Evolutionary conservation across 768 basidiomycete genomes (phyloP), one percentile per base, ranked within the genome.

Genomic region (Trametes meyenii): DNA sequence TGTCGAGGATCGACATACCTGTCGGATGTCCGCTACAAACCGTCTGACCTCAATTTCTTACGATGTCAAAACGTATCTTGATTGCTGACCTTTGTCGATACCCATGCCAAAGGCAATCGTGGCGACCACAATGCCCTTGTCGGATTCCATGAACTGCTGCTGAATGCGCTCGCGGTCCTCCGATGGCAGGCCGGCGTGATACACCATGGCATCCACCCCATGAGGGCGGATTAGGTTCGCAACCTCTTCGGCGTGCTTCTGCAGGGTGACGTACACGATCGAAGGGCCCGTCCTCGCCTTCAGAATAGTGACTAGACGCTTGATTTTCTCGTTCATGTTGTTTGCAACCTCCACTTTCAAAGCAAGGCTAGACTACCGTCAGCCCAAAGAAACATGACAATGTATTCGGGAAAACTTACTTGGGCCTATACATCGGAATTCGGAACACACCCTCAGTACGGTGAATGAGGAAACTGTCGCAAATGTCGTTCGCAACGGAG

Each of bases 81-180:
- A 12, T 16, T 0, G 46, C 65, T 53, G 42, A 72, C 75, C 69
- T 63, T 77, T 75, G 62, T 80, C 79, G 36, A 81, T 77, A 7
- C 79, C 79, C 78, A 81, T 79, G 2, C 80, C 79, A 52, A 81
- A 81, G 0, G 79, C 79, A 35, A 80, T 80, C 0, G 79, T 81
- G 5, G 74, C 75, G 50, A 73, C 74, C 12, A 79, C 78, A n/a
- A 81, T 72, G n/a, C 70, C 72, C 33, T 71, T 71, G 0, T 66
- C 69, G 10, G 74, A 73, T 5, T 67, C 67, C 79, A 81, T 80
- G 64, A 81, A 80, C 26, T 64, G 57, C 11, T 71, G 64, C 56
- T 79, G 79, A 2, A 78, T 72, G 13, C 60, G 62, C 51, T 76
- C 74, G 2, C 80, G 69, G 19, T 75, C 63, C 10, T 78, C 76